Conservation (phyloP, 2,329 filamentous ascomycete genomes). For the Fusarium napiforme region DNA sequence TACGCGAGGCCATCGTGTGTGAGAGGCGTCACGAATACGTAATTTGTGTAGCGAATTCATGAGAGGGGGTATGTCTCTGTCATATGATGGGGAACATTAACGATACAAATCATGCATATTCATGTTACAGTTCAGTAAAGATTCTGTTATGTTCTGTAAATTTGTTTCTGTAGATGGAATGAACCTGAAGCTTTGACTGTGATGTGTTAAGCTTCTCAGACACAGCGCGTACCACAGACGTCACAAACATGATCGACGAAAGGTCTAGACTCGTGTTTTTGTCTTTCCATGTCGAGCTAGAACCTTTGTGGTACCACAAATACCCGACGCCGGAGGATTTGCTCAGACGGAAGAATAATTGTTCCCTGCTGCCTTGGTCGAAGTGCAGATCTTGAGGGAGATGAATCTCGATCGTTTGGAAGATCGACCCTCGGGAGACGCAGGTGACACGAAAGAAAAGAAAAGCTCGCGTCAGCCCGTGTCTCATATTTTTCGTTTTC, state of each 20-base stretch:
- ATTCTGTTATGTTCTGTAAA: neutral
- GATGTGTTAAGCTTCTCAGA: neutral
- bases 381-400: slow-evolving; percentile 18
- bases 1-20: slow-evolving; percentile 17
- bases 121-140: neutral
- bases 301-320: slow-evolving; percentile 6
- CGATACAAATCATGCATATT: neutral
- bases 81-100: neutral
- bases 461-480: slow-evolving; percentile 16
- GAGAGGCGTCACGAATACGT: slow-evolving; percentile 42
- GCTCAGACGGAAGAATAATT: slow-evolving; percentile 9
- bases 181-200: neutral
- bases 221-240: neutral
- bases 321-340: slow-evolving; percentile 7
- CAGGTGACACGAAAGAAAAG: neutral
- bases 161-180: neutral
- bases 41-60: slow-evolving; percentile 25
- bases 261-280: neutral
- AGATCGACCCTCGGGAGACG: slow-evolving; percentile 15
- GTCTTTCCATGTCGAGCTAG: slow-evolving; percentile 12
- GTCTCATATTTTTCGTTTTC: slow-evolving; percentile 10
- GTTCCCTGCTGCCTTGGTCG: slow-evolving; percentile 11
- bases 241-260: neutral
- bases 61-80: neutral
- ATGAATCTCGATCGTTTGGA: slow-evolving; percentile 31